A percentile compares a stretch with the other conserved stretches of the same genome.
Evolutionary conservation across 2,329 filamentous ascomycete genomes (phyloP).

Genomic region (Aspergillus luchuensis): DNA sequence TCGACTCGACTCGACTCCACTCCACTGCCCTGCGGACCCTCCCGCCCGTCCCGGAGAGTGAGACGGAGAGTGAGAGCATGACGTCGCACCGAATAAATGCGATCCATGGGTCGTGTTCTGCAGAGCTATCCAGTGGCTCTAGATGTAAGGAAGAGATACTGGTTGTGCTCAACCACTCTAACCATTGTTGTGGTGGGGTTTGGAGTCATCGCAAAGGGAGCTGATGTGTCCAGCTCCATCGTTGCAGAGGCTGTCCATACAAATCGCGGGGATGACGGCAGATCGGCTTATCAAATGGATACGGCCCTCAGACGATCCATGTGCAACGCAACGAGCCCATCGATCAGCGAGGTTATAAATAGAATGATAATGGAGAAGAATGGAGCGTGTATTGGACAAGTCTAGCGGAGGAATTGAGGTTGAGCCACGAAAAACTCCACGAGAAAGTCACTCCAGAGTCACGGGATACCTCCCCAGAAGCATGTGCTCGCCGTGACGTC

Average conservation of each 20-base stretch:
- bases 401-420: background rate
- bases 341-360: constrained; percentile 1
- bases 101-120: constrained; percentile 1
- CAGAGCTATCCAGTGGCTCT: background rate
- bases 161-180: background rate
- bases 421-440: background rate
- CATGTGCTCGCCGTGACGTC: constrained; percentile 6
- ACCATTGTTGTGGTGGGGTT: background rate
- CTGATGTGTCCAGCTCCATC: constrained; percentile 5
- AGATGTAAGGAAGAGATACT: background rate
- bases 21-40: constrained; percentile 5
- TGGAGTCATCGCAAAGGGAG: background rate
- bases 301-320: background rate
- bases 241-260: background rate
- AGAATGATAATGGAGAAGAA: background rate
- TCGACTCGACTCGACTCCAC: background rate
- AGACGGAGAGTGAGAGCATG: background rate
- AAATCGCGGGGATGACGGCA: background rate
- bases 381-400: background rate
- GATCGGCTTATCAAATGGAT: constrained; percentile 3
- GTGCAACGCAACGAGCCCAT: constrained; percentile 6
- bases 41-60: constrained; percentile 6
- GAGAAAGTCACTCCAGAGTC: background rate
- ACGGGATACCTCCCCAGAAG: background rate
- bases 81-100: background rate